These are phyloP conservation scores for Selaginella tamariscina DNA, from an alignment of 75 land plant species.

Conservation along the genomic window DNA sequence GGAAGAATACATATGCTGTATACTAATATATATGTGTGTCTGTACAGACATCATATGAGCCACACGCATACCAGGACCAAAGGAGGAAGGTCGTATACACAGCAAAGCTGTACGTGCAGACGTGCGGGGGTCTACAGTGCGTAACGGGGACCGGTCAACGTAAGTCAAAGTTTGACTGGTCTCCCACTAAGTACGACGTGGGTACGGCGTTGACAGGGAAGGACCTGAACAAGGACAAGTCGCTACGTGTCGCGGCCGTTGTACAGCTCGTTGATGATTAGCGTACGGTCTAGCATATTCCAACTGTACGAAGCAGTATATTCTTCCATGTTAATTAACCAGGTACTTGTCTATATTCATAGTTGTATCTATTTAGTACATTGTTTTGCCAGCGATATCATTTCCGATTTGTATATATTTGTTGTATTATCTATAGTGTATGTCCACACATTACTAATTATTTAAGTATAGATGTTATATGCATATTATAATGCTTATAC, in stretches of 20 bases:
- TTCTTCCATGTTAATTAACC: too few relatives aligned
- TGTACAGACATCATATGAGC: slow-evolving; percentile 4
- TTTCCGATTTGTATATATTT: too few relatives aligned
- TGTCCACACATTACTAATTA: too few relatives aligned
- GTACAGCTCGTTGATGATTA: slow-evolving; percentile 31
- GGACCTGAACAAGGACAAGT: slow-evolving; percentile 24
- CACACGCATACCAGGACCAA: slow-evolving; percentile 19
- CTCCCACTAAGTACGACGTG: slow-evolving; percentile 9
- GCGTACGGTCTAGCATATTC: background rate
- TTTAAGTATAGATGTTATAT: too few relatives aligned
- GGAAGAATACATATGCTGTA: too few relatives aligned
- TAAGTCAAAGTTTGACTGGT: background rate
- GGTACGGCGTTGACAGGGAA: slow-evolving; percentile 18
- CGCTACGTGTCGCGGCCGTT: slow-evolving; percentile 26
- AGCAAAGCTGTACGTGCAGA: slow-evolving; percentile 26
- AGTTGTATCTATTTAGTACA: too few relatives aligned
- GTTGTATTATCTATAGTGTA: too few relatives aligned
- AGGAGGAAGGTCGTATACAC: slow-evolving; percentile 21
- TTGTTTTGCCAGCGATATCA: too few relatives aligned
- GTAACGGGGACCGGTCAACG: slow-evolving; percentile 28
- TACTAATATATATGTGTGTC: too few relatives aligned
- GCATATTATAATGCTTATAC: too few relatives aligned
- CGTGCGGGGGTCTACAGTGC: slow-evolving; percentile 22
- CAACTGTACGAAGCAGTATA: too few relatives aligned
- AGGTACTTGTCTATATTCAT: too few relatives aligned